Percentiles rank a stretch among this genome's conserved stretches.
phyloP scores from a whole-genome alignment of 306 rosid species.

The Spatholobus suberectus region DNA sequence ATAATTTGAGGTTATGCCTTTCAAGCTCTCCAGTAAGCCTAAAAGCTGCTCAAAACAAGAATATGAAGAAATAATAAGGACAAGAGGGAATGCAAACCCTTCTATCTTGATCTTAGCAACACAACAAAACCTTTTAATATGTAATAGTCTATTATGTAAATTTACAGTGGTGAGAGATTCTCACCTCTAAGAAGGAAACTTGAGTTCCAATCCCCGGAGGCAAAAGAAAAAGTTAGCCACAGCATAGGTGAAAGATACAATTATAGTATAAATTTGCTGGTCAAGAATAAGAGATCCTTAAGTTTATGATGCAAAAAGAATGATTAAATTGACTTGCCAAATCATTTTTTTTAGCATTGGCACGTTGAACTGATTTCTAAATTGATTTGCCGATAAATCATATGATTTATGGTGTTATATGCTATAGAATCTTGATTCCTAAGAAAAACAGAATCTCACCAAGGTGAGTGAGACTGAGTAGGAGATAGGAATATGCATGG shows the following conservation, averaged over 20 bases:
- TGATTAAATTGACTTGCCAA: conserved; percentile 3
- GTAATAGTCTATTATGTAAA: too few relatives aligned
- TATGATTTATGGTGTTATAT: not conserved
- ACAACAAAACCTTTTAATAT: not conserved
- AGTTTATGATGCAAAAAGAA: not conserved
- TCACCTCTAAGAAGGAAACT: conserved; percentile 97
- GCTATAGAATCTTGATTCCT: not conserved
- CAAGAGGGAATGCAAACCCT: conserved; percentile 25
- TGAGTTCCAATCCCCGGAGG: conserved; percentile 49
- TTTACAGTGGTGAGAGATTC: conserved; percentile 41
- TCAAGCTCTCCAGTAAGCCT: conserved; percentile 72
- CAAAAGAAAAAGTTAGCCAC: conserved; percentile 40
- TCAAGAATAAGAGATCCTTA: not conserved
- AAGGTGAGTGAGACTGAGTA: conserved; percentile 9
- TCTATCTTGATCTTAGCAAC: conserved; percentile 27
- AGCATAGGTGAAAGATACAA: not conserved
- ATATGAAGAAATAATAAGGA: conserved; percentile 24
- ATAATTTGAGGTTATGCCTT: conserved; percentile 73
- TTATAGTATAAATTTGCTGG: not conserved
- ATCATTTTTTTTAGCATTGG: conserved; percentile 24
- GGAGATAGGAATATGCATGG: conserved; percentile 16
- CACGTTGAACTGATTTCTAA: not conserved
- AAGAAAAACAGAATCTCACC: not conserved
- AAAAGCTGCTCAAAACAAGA: conserved; percentile 61
- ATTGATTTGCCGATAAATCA: not conserved